A percentile compares a stretch with the other conserved stretches of the same genome.
Conservation (phyloP, 2,329 filamentous ascomycete species). For the Beauveria medogensis region DNA sequence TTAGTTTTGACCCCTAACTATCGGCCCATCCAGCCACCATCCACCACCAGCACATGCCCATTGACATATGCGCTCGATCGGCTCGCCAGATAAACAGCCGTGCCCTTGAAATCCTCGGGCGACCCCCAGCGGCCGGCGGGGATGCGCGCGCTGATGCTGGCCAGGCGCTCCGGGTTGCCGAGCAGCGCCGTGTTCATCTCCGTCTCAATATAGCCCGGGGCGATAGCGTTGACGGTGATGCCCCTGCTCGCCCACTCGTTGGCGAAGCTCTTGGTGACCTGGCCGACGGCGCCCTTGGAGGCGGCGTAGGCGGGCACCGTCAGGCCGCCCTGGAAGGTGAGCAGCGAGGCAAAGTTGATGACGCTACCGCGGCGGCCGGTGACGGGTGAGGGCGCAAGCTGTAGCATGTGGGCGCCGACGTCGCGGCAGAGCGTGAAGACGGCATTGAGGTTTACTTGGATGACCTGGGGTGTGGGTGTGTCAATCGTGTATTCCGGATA, state of each 20-base stretch:
- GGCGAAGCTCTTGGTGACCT: conserved; percentile 75
- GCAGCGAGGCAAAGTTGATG: conserved; percentile 76
- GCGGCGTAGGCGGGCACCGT: conserved; percentile 85
- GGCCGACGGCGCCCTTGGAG: conserved; percentile 75
- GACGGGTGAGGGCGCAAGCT: conserved; percentile 36
- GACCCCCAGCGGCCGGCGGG: conserved; percentile 76
- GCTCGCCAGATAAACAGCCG: conserved; percentile 68
- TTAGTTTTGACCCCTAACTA: conserved; percentile 28
- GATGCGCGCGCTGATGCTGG: conserved; percentile 70
- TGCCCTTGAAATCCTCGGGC: conserved; percentile 83
- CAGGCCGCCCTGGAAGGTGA: conserved; percentile 79
- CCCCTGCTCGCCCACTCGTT: conserved; percentile 82
- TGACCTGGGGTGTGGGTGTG: conserved; percentile 37
- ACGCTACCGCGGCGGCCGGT: conserved; percentile 59
- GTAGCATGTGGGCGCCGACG: conserved; percentile 70
- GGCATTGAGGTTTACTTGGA: conserved; percentile 79
- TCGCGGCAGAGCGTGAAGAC: conserved; percentile 75
- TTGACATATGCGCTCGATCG: conserved; percentile 72
- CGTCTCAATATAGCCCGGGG: conserved; percentile 85
- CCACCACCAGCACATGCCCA: conserved; percentile 74
- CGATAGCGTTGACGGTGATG: conserved; percentile 79
- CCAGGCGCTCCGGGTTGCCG: conserved; percentile 58
- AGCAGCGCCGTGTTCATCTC: conserved; percentile 88
- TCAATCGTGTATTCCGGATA: background rate
- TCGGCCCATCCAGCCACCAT: conserved; percentile 90